Base-by-base conservation (phyloP, 805 yeast genomes). In the Nakazawaea sp. region DNA sequence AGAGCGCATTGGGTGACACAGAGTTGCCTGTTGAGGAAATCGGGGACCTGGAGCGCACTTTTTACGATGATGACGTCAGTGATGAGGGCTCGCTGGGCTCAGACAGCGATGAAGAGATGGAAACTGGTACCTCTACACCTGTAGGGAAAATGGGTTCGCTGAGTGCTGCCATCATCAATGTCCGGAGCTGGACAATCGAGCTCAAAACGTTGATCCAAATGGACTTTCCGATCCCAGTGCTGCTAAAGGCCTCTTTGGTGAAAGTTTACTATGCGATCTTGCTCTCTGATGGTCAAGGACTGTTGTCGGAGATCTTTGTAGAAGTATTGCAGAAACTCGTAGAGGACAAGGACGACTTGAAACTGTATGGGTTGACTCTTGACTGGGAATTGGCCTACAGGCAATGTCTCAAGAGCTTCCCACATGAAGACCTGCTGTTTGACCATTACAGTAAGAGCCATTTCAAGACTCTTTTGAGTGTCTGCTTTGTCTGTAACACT, bases 151-250 rank as follows among this genome's bases (percentile, higher is more conserved):
- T 76, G 8, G 68, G 79, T 1, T 75, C 82, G 2, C 68, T 72
- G 45, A 75, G 86, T 1, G 82, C 92, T 0, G 75, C 92, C 0
- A 80, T 85, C 5, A 77, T 83, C 5, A 71, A 79, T 31, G 81
- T 87, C 6, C 70, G 80, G 36, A 84, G 81, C 41, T 89, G 96
- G 95, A 81, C 96, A 0, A 78, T 81, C 37, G 97, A 88, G 54
- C 66, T 90, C 44, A 71, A 75, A 35, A 79, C 81, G 28, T 81
- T 96, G 73, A 55, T 87, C 37, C 73, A 72, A 47, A 79, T 82
- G 76, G 84, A 85, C 48, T 77, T 82, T 49, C 82, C 81, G 36
- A 68, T 90, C 62, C 97, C 98, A 0, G 48, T 86, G 10, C 46
- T 65, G 2, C 57, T 79, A 32, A 70, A 88, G 37, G 66, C 77